phyloP scores from a whole-genome alignment of 306 rosid genomes.

The Fagus sylvatica region DNA sequence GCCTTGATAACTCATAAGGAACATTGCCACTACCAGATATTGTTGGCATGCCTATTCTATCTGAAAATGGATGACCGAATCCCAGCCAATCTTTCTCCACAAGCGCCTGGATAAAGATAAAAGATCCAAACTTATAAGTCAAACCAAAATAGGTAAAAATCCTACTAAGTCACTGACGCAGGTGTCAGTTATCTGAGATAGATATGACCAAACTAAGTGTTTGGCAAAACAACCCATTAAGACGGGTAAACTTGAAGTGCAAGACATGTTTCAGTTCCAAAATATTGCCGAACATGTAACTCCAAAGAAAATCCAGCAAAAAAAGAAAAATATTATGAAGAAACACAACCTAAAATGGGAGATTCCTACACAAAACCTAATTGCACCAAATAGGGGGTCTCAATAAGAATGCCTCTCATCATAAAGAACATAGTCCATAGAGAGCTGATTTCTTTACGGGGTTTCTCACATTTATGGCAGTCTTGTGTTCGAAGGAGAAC shows the following conservation, averaged over 20 bases:
- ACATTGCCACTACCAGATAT: conserved; percentile 53
- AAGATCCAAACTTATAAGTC: not conserved
- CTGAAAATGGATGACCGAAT: conserved; percentile 95
- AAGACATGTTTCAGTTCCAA: not conserved
- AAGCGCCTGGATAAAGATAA: conserved; percentile 64
- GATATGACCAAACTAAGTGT: not conserved
- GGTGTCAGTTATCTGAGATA: conserved; percentile 9
- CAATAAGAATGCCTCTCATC: not conserved
- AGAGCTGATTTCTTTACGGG: not conserved
- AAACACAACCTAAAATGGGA: not conserved
- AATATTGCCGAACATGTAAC: not conserved
- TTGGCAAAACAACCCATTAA: not conserved
- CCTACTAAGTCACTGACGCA: conserved; percentile 1
- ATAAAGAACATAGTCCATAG: not conserved
- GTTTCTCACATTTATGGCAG: not conserved
- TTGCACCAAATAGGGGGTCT: too few relatives aligned
- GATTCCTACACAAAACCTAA: not conserved
- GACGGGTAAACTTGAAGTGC: not conserved
- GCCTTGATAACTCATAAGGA: conserved; percentile 78
- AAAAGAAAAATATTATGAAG: not conserved
- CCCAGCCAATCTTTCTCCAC: conserved; percentile 98
- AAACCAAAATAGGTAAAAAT: conserved; percentile 11
- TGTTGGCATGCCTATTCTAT: conserved; percentile 73
- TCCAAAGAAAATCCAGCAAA: not conserved
- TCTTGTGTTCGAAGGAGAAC: not conserved